Evolutionary conservation across 2,329 filamentous ascomycete species (phyloP), one percentile per base, ranked within the genome.

Genomic region (Madurella mycetomatis): DNA sequence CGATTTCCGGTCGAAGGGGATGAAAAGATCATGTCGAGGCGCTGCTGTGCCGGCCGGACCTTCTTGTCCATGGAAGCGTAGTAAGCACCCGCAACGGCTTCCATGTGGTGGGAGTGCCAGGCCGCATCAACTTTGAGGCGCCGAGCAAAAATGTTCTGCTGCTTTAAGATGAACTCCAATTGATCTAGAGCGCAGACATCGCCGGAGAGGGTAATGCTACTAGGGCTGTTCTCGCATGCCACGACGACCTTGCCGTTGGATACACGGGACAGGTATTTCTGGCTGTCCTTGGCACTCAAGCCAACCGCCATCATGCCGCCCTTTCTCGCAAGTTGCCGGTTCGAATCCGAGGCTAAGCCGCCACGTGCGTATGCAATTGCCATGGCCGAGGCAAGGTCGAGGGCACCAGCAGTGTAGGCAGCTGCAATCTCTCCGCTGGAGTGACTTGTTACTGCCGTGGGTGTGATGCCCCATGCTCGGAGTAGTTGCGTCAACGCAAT

Each of bases 61-160:
- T 55, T 60, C 11, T 56, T 56, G 34, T 53, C 47, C 57, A 61
- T 57, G 2, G 53, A 49, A 25, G 62, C 61, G 25, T 63, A 58
- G 50, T 73, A 73, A 12, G 66, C 64, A 34, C 68, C 66, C 1
- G 65, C 67, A 12, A 70, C 60, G 17, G 66, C 63, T 19, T 66
- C 60, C 71, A 75, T 74, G 54, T 72, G 71, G 31, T 67, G 67
- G 0, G 72, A 74, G 60, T 77, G 75, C 55, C 75, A 77, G 0
- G 75, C 74, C 2, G 66, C 70, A 48, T 73, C 70, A 16, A 75
- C 72, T 4, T 66, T 67, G 7, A 74, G 66, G 16, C 67, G 66
- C 8, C 73, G 62, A 4, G 65, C 63, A 54, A 73, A 72, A 60
- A 68, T 63, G 39, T 63, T 65, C 16, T 68, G 55, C 31, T 54